Conservation (phyloP, 306 rosid species). For the Clitoria ternatea region DNA sequence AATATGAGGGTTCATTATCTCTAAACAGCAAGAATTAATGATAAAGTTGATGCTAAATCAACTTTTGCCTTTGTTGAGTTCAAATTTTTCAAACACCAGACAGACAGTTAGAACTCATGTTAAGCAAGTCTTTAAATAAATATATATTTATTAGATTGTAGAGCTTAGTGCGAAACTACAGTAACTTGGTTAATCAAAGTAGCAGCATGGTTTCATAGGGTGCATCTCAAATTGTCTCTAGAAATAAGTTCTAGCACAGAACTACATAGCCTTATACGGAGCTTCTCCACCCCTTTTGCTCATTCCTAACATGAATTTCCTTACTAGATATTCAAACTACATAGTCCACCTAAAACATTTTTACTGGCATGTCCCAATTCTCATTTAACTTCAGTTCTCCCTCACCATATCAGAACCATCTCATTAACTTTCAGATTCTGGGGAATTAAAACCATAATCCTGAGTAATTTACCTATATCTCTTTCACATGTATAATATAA, state of each 20-base stretch:
- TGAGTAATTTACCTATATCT: background rate
- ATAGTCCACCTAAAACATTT: background rate
- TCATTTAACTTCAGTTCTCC: background rate
- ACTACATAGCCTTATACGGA: background rate
- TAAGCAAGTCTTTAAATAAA: background rate
- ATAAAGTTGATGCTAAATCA: background rate
- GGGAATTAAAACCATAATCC: constrained; percentile 13
- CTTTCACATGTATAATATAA: background rate
- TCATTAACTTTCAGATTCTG: background rate
- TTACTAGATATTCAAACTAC: background rate
- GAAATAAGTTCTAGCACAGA: background rate
- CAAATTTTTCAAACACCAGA: background rate
- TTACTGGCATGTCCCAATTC: background rate
- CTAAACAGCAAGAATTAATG: background rate
- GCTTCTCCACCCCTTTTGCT: background rate
- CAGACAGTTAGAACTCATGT: background rate
- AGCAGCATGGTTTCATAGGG: background rate
- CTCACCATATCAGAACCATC: background rate
- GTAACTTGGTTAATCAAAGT: background rate
- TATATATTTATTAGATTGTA: background rate
- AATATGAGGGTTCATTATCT: background rate
- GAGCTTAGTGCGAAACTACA: background rate
- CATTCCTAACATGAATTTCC: background rate
- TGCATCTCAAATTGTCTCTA: background rate
- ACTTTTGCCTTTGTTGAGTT: background rate